These are phyloP conservation scores for Syzygium oleosum DNA, from an alignment of 345 rosid species.

Conservation along the genomic window DNA sequence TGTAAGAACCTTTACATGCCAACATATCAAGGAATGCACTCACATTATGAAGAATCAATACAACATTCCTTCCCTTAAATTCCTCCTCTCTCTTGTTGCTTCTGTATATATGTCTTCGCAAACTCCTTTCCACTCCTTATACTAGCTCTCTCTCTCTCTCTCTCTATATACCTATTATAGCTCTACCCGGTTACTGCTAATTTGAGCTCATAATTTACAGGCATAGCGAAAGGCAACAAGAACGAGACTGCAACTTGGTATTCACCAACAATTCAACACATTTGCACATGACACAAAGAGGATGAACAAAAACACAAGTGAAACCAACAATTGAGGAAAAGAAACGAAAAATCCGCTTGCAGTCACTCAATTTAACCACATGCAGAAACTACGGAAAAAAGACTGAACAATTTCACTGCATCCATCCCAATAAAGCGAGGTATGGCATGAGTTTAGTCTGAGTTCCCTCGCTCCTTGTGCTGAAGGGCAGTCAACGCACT, in stretches of 20 bases:
- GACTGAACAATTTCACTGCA: neutral
- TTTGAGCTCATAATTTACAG: neutral
- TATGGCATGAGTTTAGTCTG: neutral
- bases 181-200: neutral
- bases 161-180: neutral
- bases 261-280: neutral
- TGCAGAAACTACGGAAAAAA: neutral
- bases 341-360: neutral
- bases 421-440: neutral
- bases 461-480: neutral
- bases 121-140: neutral
- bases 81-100: neutral
- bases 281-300: neutral
- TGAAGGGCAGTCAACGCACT: neutral
- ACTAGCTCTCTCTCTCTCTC: neutral
- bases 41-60: neutral
- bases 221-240: neutral
- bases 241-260: neutral
- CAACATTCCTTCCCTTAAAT: neutral
- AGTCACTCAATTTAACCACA: neutral
- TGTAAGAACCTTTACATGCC: neutral
- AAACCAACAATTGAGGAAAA: neutral
- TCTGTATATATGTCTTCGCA: neutral
- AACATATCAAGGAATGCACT: neutral
- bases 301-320: neutral